A percentile compares a stretch with the other conserved stretches of the same genome.
Conservation (phyloP, 306 rosid genomes). For the Castanea crenata region DNA sequence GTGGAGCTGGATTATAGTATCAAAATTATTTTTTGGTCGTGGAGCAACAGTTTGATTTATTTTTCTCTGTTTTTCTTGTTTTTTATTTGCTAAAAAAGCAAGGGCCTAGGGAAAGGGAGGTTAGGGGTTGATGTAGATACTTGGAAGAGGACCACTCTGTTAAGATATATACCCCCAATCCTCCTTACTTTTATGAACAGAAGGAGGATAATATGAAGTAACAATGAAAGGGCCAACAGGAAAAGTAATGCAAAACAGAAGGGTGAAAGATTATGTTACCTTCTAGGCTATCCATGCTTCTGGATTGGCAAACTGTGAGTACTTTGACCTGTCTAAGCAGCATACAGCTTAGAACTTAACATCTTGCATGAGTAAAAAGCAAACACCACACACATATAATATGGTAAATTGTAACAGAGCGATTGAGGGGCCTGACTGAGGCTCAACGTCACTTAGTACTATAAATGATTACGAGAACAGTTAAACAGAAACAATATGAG, state of each 20-base stretch:
- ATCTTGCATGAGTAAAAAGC: slow-evolving; percentile 2
- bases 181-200: background rate
- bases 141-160: background rate
- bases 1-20: background rate
- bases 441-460: background rate
- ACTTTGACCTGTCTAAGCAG: slow-evolving; percentile 70
- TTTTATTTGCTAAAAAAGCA: background rate
- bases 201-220: background rate
- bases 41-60: background rate
- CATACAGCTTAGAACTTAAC: slow-evolving; percentile 18
- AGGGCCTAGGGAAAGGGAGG: background rate
- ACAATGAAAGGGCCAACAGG: background rate
- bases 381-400: background rate
- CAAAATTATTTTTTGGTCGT: background rate
- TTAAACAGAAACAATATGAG: background rate
- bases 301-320: slow-evolving; percentile 79
- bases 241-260: background rate
- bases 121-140: background rate
- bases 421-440: background rate
- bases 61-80: background rate
- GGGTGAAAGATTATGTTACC: slow-evolving; percentile 43
- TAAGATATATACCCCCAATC: background rate
- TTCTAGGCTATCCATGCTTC: slow-evolving; percentile 38
- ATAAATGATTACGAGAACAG: background rate
- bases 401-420: background rate